These are phyloP conservation scores for Leersia perrieri DNA, from an alignment of 176 grass and related monocot genomes.

Conservation along the genomic window DNA sequence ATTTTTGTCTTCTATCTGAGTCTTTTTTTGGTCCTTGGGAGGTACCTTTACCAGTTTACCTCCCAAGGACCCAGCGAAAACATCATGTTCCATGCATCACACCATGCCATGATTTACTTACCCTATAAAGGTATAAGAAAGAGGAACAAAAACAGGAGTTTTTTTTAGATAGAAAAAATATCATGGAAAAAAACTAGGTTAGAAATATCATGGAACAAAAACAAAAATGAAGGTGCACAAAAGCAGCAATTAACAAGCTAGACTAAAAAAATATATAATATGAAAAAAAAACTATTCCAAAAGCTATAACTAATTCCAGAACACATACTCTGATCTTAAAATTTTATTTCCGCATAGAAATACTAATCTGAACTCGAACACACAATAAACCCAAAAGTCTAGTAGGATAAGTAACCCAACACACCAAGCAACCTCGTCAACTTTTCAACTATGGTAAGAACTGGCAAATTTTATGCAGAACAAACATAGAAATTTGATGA, in stretches of 20 bases:
- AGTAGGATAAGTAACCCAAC: background rate
- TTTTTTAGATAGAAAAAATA: too few relatives aligned
- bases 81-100: background rate
- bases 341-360: background rate
- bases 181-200: too few relatives aligned
- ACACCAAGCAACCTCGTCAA: background rate
- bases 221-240: background rate
- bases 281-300: background rate
- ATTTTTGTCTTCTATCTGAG: background rate
- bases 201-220: too few relatives aligned
- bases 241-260: background rate
- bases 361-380: background rate
- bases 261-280: background rate
- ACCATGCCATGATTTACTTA: background rate
- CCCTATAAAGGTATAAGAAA: too few relatives aligned
- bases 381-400: background rate
- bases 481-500: constrained; percentile 7
- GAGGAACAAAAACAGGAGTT: too few relatives aligned
- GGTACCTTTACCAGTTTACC: background rate
- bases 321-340: background rate
- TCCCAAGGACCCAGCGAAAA: background rate
- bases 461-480: constrained; percentile 1
- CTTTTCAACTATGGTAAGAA: background rate
- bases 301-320: background rate
- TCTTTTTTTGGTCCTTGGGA: background rate